Percentiles rank a stretch among this genome's conserved stretches.
These are phyloP conservation scores for Gymnopilus dilepis DNA, from an alignment of 768 basidiomycete genomes.

Conservation along the genomic window DNA sequence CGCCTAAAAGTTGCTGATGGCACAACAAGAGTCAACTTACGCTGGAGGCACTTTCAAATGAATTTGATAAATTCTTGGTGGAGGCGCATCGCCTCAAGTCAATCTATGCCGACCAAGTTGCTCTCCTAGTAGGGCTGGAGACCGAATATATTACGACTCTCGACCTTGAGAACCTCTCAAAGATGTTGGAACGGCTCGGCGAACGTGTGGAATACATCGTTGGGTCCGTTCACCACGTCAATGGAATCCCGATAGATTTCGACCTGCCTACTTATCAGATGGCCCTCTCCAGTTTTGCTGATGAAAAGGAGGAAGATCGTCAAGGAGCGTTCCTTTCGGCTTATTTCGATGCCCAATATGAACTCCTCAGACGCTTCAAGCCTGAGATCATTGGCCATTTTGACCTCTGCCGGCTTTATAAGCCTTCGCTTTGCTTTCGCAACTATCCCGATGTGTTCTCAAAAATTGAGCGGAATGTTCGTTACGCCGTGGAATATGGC, in stretches of 20 bases:
- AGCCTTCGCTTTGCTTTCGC: slow-evolving; percentile 61
- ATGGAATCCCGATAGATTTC: slow-evolving; percentile 90
- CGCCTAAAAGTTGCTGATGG: slow-evolving; percentile 10
- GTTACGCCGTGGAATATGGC: slow-evolving; percentile 76
- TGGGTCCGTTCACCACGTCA: slow-evolving; percentile 93
- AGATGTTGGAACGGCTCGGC: slow-evolving; percentile 52
- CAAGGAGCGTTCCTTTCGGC: slow-evolving; percentile 57
- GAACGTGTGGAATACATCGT: slow-evolving; percentile 84
- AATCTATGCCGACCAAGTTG: slow-evolving; percentile 66
- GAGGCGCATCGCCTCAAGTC: slow-evolving; percentile 82
- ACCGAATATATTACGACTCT: slow-evolving; percentile 82
- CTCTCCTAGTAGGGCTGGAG: slow-evolving; percentile 87
- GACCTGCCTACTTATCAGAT: slow-evolving; percentile 72
- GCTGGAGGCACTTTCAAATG: slow-evolving; percentile 54
- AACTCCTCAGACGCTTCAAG: slow-evolving; percentile 67
- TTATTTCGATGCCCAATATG: slow-evolving; percentile 89
- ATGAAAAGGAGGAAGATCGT: slow-evolving; percentile 33
- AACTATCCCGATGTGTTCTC: slow-evolving; percentile 64
- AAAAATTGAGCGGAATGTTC: slow-evolving; percentile 77
- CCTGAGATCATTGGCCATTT: slow-evolving; percentile 95
- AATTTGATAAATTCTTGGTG: slow-evolving; percentile 75
- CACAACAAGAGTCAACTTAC: slow-evolving; percentile 57
- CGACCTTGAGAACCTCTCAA: slow-evolving; percentile 65
- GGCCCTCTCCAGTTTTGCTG: slow-evolving; percentile 53
- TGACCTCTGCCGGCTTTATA: slow-evolving; percentile 90